Conservation (phyloP, 2,329 filamentous ascomycete genomes). For the Alternaria burnsii region DNA sequence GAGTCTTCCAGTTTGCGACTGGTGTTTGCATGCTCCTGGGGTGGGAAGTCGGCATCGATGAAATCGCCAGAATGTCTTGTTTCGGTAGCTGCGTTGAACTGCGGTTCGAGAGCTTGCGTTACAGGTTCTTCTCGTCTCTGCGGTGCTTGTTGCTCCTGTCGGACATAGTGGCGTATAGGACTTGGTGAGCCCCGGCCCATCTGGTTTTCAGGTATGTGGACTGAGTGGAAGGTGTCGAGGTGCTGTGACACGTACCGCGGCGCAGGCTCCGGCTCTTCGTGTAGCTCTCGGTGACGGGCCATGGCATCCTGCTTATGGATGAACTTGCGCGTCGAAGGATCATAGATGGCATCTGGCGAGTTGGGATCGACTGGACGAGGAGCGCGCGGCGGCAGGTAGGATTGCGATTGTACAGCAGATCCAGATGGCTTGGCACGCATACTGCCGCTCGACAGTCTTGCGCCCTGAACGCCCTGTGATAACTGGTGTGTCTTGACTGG, state of each 20-base stretch:
- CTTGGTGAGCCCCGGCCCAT: constrained; percentile 27
- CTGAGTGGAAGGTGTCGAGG: constrained; percentile 22
- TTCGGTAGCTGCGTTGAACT: constrained; percentile 19
- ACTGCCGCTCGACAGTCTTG: constrained; percentile 60
- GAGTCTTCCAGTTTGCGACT: constrained; percentile 26
- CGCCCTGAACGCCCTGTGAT: constrained; percentile 48
- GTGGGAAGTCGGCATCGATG: constrained; percentile 52
- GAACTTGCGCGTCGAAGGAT: constrained; percentile 49
- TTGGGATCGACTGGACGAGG: constrained; percentile 46
- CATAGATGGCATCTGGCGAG: constrained; percentile 48
- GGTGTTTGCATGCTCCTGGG: constrained; percentile 33
- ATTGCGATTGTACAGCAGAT: constrained; percentile 52
- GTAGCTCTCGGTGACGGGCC: constrained; percentile 42
- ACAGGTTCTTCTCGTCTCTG: constrained; percentile 23
- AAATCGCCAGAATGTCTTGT: constrained; percentile 52
- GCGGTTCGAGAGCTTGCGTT: constrained; percentile 8
- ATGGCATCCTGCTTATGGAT: constrained; percentile 50
- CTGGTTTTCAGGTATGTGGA: constrained; percentile 16
- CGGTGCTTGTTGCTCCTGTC: constrained; percentile 19
- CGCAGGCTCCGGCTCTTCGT: constrained; percentile 33
- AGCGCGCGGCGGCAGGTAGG: constrained; percentile 24
- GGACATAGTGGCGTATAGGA: constrained; percentile 26
- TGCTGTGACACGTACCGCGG: constrained; percentile 35
- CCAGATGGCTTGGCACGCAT: constrained; percentile 61
- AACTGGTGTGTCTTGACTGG: constrained; percentile 55